Evolutionary conservation across 345 rosid genomes (phyloP).

Genomic region (Salix exigua): DNA sequence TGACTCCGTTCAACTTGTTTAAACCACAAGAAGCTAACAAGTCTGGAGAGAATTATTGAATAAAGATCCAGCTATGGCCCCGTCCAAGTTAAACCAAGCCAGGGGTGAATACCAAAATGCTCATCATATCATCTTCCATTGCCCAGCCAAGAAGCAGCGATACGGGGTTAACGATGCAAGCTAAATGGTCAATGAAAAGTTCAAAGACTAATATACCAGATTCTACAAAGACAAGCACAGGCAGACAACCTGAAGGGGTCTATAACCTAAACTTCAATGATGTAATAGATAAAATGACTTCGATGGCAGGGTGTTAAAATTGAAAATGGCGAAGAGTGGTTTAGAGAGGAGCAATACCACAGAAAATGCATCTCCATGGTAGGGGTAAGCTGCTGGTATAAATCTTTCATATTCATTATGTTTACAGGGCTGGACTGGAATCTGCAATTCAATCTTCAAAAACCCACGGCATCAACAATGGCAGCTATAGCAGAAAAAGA

Average conservation of each 20-base stretch:
- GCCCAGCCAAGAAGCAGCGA: background rate
- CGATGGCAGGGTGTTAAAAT: background rate
- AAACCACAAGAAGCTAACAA: background rate
- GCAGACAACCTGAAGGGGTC: too few relatives aligned
- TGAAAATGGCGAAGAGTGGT: background rate
- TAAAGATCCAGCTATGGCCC: background rate
- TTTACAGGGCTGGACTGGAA: constrained; percentile 59
- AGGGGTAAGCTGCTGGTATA: constrained; percentile 58
- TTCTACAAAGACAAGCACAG: too few relatives aligned
- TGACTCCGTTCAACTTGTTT: background rate
- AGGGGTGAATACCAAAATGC: background rate
- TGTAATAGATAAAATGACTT: background rate
- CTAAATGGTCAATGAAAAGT: background rate
- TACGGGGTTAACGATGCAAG: background rate
- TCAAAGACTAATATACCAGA: background rate
- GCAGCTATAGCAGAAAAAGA: background rate
- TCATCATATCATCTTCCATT: background rate
- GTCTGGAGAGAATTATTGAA: background rate
- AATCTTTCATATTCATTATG: constrained; percentile 56
- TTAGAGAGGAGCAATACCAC: constrained; percentile 27
- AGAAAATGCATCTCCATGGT: constrained; percentile 59
- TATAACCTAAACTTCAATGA: too few relatives aligned
- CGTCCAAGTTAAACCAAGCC: background rate
- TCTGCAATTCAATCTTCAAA: constrained; percentile 37
- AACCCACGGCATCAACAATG: background rate